Evolutionary conservation across 2,329 filamentous ascomycete genomes (phyloP).

Genomic region (Botrytis deweyae): DNA sequence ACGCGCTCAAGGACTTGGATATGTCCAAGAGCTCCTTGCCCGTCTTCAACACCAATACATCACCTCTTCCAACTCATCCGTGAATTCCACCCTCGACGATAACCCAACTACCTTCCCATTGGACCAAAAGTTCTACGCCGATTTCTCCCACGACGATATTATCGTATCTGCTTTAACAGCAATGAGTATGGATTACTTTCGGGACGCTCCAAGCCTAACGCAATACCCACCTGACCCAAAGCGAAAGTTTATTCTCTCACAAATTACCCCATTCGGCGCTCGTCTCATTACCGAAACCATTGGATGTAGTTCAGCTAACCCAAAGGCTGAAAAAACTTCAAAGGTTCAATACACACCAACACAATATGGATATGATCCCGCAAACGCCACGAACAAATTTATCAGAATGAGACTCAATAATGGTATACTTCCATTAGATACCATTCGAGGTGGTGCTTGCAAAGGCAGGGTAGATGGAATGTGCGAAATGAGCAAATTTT

Average conservation of each 20-base stretch:
- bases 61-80: conserved; percentile 65
- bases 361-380: conserved; percentile 48
- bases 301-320: conserved; percentile 46
- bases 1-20: conserved; percentile 81
- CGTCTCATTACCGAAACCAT: conserved; percentile 56
- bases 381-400: conserved; percentile 47
- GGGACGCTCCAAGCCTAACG: conserved; percentile 46
- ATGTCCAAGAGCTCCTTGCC: conserved; percentile 79
- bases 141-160: conserved; percentile 88
- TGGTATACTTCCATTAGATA: conserved; percentile 48
- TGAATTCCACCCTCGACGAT: conserved; percentile 72
- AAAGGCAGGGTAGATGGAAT: conserved; percentile 46
- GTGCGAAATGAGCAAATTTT: conserved; percentile 45
- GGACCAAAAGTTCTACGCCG: conserved; percentile 66
- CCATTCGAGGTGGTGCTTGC: conserved; percentile 49
- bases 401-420: conserved; percentile 51
- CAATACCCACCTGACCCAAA: conserved; percentile 46
- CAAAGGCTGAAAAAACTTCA: conserved; percentile 43
- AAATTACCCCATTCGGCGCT: conserved; percentile 55
- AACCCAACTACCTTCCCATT: conserved; percentile 71
- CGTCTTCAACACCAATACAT: conserved; percentile 69
- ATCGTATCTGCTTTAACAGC: conserved; percentile 66
- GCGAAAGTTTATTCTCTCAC: conserved; percentile 49
- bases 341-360: conserved; percentile 44
- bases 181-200: conserved; percentile 55